Evolutionary conservation across 805 yeast genomes (phyloP).

Genomic region (Yarrowia osloensis): DNA sequence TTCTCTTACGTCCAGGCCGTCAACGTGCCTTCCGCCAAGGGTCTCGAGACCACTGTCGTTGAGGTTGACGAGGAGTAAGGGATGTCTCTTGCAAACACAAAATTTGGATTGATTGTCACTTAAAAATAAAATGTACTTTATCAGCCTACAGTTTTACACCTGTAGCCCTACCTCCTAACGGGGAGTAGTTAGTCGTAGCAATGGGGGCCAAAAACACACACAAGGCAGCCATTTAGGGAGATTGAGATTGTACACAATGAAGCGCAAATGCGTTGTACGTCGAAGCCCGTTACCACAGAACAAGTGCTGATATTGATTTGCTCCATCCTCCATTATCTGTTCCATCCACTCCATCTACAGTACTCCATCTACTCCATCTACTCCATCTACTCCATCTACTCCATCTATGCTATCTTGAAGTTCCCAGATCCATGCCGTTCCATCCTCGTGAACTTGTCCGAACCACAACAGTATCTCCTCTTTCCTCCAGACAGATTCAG

Average conservation of each 20-base stretch:
- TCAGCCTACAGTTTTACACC: slow-evolving; percentile 23
- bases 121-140: slow-evolving; percentile 27
- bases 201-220: slow-evolving; percentile 26
- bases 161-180: slow-evolving; percentile 28
- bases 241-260: not conserved
- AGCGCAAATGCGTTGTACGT: too few species aligned
- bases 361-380: too few species aligned
- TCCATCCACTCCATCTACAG: too few species aligned
- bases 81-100: not conserved
- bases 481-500: too few species aligned
- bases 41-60: slow-evolving; percentile 96
- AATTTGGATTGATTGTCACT: slow-evolving; percentile 12
- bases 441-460: too few species aligned
- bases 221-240: slow-evolving; percentile 8
- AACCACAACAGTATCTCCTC: too few species aligned
- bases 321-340: too few species aligned
- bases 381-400: too few species aligned
- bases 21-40: slow-evolving; percentile 91
- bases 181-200: slow-evolving; percentile 26
- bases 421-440: too few species aligned
- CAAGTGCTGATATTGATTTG: too few species aligned
- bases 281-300: too few species aligned
- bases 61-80: slow-evolving; percentile 65
- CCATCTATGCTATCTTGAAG: too few species aligned
- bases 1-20: slow-evolving; percentile 98